phyloP scores from a whole-genome alignment of 768 basidiomycete genomes.

The Psilocybe tampanensis region DNA sequence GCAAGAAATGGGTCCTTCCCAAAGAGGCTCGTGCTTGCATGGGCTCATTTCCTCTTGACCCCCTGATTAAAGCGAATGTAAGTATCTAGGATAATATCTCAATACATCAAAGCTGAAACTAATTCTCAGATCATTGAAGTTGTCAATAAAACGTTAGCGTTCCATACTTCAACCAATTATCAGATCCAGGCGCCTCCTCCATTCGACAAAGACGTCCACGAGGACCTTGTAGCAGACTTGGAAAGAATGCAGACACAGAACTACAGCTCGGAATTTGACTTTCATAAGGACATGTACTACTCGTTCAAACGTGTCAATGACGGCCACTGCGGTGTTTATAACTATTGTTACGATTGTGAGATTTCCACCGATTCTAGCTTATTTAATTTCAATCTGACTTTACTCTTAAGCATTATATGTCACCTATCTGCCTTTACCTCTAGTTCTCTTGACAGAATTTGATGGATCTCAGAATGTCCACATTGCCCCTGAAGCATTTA shows the following conservation, averaged over 20 bases:
- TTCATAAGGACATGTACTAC: conserved; percentile 56
- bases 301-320: conserved; percentile 59
- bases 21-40: conserved; percentile 53
- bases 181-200: conserved; percentile 56
- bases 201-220: conserved; percentile 56
- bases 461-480: conserved; percentile 49
- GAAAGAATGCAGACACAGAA: conserved; percentile 43
- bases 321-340: conserved; percentile 48
- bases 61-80: conserved; percentile 52
- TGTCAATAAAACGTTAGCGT: conserved; percentile 56
- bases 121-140: conserved; percentile 52
- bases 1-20: conserved; percentile 58
- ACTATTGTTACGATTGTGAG: conserved; percentile 25
- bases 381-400: conserved; percentile 4
- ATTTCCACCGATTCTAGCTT: neutral
- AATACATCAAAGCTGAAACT: neutral
- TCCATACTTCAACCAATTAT: conserved; percentile 66
- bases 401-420: conserved; percentile 38
- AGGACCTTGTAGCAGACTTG: conserved; percentile 53
- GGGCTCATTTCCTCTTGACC: conserved; percentile 48
- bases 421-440: conserved; percentile 51
- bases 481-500: conserved; percentile 57
- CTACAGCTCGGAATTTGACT: conserved; percentile 55
- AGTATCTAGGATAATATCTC: conserved; percentile 10
- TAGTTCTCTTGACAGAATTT: conserved; percentile 47